Base-by-base conservation (phyloP, 352 stramenopile species). In the Saprolegnia diclina region DNA sequence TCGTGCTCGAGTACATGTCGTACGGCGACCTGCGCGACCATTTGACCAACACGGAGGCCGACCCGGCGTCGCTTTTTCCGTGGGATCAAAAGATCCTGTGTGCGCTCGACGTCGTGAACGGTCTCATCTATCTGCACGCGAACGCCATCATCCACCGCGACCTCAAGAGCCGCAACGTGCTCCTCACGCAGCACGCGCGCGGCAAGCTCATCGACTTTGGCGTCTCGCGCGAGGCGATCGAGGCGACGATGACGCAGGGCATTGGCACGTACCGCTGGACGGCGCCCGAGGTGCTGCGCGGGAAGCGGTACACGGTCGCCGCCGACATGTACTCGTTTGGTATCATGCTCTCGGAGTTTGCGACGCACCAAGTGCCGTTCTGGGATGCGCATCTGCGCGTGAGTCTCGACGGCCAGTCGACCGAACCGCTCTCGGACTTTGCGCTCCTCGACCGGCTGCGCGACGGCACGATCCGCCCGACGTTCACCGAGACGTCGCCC, bases 141-240 rank as follows among this genome's bases (percentile, higher is more conserved):
- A 69, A 74, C 22, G 52, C 56, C 6, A 52, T 76, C 22, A 66
- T 78, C n/a, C 73, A 78, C 52, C 66, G 73, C 37, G 61, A 72
- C 0, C 61, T 78, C 45, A 67, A 78, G 38, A 76, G 71, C 5
- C 48, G 71, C 22, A 72, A 76, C 54, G 71, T 78, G 26, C n/a
- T 76, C 6, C 26, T 79, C 26, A 72, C 69, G 24, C 65, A 76
- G 26, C 56, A 69, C 4, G 67, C 65, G 45, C 64, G 62, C 18
- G 67, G 71, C 46, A 79, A 79, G 56, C 62, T 79, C 2, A 56
- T 57, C 29, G 74, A 73, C 50, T 75, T 79, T 53, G 72, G 74
- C 44, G 65, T 72, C 1, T 67, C 62, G 32, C 40, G 62, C 11
- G 62, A 67, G 61, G 40, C 46, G 13, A 22, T 64, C 19, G 48